Conservation (phyloP, 2,329 filamentous ascomycete genomes). For the Alternaria hordeiaustralica region DNA sequence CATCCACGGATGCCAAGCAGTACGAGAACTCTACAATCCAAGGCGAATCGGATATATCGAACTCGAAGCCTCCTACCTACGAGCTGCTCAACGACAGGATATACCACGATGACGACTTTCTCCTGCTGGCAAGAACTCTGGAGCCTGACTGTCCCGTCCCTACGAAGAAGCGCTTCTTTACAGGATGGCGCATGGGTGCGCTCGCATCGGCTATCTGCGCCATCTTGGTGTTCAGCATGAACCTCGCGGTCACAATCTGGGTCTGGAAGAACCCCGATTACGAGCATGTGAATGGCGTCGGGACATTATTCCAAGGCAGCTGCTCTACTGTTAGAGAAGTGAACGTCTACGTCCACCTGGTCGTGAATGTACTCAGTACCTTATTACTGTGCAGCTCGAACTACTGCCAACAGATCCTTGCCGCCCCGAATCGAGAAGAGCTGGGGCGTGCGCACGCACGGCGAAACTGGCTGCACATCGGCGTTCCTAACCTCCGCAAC, state of each 20-base stretch:
- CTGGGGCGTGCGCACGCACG: conserved; percentile 28
- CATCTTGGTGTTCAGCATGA: not conserved
- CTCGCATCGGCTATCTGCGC: not conserved
- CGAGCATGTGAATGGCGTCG: not conserved
- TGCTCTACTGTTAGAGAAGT: not conserved
- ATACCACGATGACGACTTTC: not conserved
- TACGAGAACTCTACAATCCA: not conserved
- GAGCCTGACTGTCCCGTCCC: not conserved
- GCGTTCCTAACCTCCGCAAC: conserved; percentile 46
- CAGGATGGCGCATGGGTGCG: not conserved
- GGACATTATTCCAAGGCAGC: not conserved
- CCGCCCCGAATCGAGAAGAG: conserved; percentile 29
- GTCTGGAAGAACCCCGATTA: not conserved
- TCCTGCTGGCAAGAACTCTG: not conserved
- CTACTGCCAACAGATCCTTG: conserved; percentile 37
- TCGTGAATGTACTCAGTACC: conserved; percentile 56
- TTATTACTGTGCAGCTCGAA: conserved; percentile 31
- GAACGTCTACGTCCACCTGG: conserved; percentile 48
- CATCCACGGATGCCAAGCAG: not conserved
- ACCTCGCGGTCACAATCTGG: not conserved
- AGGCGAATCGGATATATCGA: not conserved
- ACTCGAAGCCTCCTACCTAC: not conserved
- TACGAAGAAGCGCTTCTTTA: not conserved
- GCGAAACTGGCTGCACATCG: conserved; percentile 50
- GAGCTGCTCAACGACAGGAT: not conserved